phyloP scores from a whole-genome alignment of 179 eudicot species.

The Beta lomatogona region DNA sequence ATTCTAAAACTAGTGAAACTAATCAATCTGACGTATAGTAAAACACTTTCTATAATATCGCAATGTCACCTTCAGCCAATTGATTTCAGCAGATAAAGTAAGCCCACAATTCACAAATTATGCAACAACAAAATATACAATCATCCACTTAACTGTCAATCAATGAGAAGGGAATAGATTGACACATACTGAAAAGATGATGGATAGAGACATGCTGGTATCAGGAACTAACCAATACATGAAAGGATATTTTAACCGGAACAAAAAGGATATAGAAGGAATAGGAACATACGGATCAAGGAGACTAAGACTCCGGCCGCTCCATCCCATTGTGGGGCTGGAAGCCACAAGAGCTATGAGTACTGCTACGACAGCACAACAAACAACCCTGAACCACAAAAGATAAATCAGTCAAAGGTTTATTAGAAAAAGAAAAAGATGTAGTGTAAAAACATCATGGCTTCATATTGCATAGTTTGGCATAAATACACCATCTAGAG shows the following conservation, averaged over 20 bases:
- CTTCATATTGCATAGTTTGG: neutral
- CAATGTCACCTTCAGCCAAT: neutral
- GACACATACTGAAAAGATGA: too few relatives aligned
- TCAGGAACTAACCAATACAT: neutral
- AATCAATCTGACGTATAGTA: neutral
- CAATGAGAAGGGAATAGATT: too few relatives aligned
- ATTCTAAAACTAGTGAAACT: too few relatives aligned
- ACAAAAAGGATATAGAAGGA: neutral
- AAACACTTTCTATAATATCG: neutral
- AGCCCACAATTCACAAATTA: neutral
- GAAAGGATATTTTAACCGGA: too few relatives aligned
- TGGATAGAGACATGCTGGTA: neutral
- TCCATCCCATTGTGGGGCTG: constrained; percentile 99
- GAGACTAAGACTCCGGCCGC: constrained; percentile 96
- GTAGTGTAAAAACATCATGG: neutral
- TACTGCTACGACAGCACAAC: constrained; percentile 75
- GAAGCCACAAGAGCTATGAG: constrained; percentile 90
- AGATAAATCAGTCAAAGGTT: constrained; percentile 28
- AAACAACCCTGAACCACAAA: constrained; percentile 66
- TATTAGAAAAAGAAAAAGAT: neutral
- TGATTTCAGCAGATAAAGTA: neutral
- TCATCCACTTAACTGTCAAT: too few relatives aligned
- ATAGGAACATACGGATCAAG: constrained; percentile 87
- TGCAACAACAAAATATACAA: neutral
- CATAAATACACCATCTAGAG: neutral